These are phyloP conservation scores for Leptomonas seymouri DNA, from an alignment of 208 protist species.

Conservation along the genomic window DNA sequence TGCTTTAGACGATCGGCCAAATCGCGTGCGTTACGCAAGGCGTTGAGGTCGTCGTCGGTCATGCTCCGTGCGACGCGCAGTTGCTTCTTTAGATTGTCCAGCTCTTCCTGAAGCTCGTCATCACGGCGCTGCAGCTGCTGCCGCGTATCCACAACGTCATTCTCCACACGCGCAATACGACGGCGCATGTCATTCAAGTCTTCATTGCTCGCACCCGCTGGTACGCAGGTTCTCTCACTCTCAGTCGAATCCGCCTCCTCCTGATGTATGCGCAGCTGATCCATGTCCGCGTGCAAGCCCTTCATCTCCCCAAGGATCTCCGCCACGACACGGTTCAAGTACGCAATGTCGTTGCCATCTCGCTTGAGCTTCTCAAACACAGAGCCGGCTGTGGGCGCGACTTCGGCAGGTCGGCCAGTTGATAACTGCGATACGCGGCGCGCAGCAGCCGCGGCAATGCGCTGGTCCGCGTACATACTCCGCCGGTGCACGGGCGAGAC, in stretches of 20 bases:
- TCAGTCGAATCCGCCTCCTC: neutral
- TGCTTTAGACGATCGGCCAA: constrained; percentile 39
- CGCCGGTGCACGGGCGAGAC: constrained; percentile 14
- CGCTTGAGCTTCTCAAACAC: constrained; percentile 57
- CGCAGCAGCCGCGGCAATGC: constrained; percentile 16
- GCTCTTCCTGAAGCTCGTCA: constrained; percentile 34
- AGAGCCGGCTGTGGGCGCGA: constrained; percentile 1
- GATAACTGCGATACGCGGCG: constrained; percentile 18
- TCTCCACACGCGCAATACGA: constrained; percentile 33
- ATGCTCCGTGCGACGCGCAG: constrained; percentile 35
- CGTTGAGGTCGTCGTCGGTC: constrained; percentile 50
- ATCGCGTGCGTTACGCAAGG: constrained; percentile 21
- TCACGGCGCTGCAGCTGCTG: constrained; percentile 32
- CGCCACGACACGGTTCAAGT: constrained; percentile 91
- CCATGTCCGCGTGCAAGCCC: constrained; percentile 72
- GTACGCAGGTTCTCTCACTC: neutral
- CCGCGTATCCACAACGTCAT: constrained; percentile 30
- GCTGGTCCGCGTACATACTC: constrained; percentile 29
- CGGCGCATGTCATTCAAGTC: constrained; percentile 14
- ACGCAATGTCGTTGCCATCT: constrained; percentile 78
- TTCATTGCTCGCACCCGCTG: neutral
- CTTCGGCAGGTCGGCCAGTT: neutral
- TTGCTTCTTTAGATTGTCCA: constrained; percentile 44
- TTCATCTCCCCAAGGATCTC: constrained; percentile 89
- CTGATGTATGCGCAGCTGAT: constrained; percentile 53